phyloP scores from a whole-genome alignment of 2,329 filamentous ascomycete genomes.

The Clarireedia homoeocarpa region DNA sequence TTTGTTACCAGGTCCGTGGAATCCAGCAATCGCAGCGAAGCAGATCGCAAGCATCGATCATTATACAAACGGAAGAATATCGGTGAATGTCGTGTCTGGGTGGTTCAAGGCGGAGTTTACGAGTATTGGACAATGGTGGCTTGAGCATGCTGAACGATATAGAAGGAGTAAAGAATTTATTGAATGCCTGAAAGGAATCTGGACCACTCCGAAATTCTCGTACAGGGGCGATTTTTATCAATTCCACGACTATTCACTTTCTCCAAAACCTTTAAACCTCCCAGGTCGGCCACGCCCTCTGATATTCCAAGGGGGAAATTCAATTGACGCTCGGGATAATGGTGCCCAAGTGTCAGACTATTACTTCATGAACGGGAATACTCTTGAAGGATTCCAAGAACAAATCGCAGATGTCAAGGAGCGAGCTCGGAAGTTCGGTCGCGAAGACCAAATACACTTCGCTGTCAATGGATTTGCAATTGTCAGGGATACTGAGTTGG shows the following conservation, averaged over 20 bases:
- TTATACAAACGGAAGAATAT: conserved; percentile 42
- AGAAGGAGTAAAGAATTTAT: conserved; percentile 42
- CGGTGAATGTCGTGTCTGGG: conserved; percentile 44
- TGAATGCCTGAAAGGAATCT: conserved; percentile 42
- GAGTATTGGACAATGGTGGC: conserved; percentile 45
- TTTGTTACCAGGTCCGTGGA: conserved; percentile 42
- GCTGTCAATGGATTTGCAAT: conserved; percentile 44
- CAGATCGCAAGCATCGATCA: conserved; percentile 46
- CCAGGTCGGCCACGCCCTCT: conserved; percentile 40
- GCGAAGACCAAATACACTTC: conserved; percentile 39
- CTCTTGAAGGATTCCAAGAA: conserved; percentile 41
- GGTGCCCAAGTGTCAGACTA: conserved; percentile 40
- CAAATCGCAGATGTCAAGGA: conserved; percentile 43
- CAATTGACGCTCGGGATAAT: conserved; percentile 41
- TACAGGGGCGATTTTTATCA: conserved; percentile 46
- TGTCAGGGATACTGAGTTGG: conserved; percentile 40
- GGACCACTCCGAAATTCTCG: conserved; percentile 41
- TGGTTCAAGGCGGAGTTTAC: conserved; percentile 48
- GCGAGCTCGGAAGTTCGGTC: conserved; percentile 36
- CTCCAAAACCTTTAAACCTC: conserved; percentile 39
- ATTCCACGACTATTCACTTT: conserved; percentile 42
- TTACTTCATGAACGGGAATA: conserved; percentile 51
- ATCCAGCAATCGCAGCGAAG: conserved; percentile 44
- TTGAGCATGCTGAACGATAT: conserved; percentile 45
- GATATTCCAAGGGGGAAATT: conserved; percentile 47